Base-by-base conservation (phyloP, 192 early-diverging fungal genomes). In the Rhizophagus sp. region DNA sequence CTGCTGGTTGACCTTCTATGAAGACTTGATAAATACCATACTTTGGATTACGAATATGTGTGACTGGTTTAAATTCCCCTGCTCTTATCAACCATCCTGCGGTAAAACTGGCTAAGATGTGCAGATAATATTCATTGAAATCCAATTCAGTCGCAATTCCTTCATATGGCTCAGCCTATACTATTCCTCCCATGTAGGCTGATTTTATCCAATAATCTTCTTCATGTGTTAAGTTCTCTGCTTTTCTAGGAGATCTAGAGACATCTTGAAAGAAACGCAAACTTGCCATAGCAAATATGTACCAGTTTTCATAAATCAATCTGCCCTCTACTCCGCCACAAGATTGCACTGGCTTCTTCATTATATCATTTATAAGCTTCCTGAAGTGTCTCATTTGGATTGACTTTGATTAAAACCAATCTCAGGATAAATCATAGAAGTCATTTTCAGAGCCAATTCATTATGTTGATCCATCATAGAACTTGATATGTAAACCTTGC, bases 201-300 rank as follows among this genome's bases (percentile, higher is more conserved):
- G 34, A 70, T 39, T 13, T 70, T 5, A 70, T 70, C 30, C 30
- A 70, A 33, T 70, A 41, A 1, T 70, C 68, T 34, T 70, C 9
- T 34, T 70, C 27, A 0, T 0, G 19, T 12, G 68, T 0, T 70
- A 70, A 70, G 27, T 44, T 1, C 2, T 41, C 9, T 12, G 68
- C 68, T 70, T 70, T 70, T 70, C 36, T 70, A 70, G 30, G 30
- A 70, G 3, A 1, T 70, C 30, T 39, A 70, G 68, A 2, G 2
- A 70, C 30, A 70, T 70, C 25, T 70, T 70, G 30, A 70, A 70
- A 70, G 68, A 70, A 70, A 33, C 36, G 10, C 36, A 70, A 70
- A 41, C 25, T 70, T 41, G 68, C 9, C 11, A 41, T 41, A 27
- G 67, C 25, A 69, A n/a, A n/a, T 69, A 69, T 39, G 27, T 69